A percentile compares a stretch with the other conserved stretches of the same genome.
phyloP scores from a whole-genome alignment of 768 basidiomycete species.

The Psilocybe cyanescens region DNA sequence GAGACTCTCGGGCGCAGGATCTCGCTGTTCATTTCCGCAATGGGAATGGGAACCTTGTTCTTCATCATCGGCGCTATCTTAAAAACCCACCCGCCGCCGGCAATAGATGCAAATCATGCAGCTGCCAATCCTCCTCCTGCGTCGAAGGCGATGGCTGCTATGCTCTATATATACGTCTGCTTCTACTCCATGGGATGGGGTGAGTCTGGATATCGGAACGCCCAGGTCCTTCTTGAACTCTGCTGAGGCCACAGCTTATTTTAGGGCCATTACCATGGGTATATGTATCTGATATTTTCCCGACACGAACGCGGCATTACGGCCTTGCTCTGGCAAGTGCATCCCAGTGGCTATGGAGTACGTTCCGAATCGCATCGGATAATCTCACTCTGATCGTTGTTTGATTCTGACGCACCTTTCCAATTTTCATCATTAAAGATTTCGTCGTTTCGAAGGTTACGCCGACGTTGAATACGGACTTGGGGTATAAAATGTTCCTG shows the following conservation, averaged over 20 bases:
- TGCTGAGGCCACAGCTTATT: constrained; percentile 22
- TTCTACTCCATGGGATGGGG: constrained; percentile 92
- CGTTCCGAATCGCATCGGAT: constrained; percentile 24
- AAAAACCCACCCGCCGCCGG: constrained; percentile 71
- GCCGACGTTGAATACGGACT: constrained; percentile 58
- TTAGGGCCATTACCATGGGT: constrained; percentile 53
- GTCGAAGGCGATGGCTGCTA: constrained; percentile 82
- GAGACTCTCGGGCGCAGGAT: constrained; percentile 71
- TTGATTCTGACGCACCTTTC: not conserved
- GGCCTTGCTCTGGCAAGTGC: constrained; percentile 76
- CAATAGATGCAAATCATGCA: constrained; percentile 24
- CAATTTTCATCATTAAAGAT: constrained; percentile 8
- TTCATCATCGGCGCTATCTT: constrained; percentile 86
- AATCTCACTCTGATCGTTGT: not conserved
- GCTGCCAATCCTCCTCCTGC: constrained; percentile 50
- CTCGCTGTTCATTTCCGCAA: constrained; percentile 71
- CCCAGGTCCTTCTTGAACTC: not conserved
- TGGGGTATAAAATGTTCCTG: constrained; percentile 78
- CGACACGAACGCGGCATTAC: constrained; percentile 81
- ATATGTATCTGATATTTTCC: constrained; percentile 85
- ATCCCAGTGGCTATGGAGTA: constrained; percentile 85
- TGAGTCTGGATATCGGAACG: constrained; percentile 16
- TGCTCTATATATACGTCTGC: constrained; percentile 86
- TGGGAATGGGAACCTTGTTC: constrained; percentile 81
- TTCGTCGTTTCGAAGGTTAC: constrained; percentile 67